These are phyloP conservation scores for Medicago lupulina DNA, from an alignment of 306 rosid genomes.

Conservation along the genomic window DNA sequence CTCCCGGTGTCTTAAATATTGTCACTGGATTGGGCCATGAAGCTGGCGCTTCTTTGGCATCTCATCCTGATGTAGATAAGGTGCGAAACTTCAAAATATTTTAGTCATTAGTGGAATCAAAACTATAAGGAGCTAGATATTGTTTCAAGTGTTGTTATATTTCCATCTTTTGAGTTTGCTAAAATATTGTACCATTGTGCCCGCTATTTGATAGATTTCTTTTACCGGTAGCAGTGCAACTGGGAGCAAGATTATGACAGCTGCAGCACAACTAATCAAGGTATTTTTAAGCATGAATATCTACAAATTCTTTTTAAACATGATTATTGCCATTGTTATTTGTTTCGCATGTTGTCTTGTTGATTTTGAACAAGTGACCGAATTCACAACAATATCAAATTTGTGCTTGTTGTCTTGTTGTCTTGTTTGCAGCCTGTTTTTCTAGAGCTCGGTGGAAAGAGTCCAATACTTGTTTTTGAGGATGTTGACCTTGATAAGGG, in stretches of 20 bases:
- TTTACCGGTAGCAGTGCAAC: conserved; percentile 92
- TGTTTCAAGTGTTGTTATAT: conserved; percentile 13
- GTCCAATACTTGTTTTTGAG: conserved; percentile 89
- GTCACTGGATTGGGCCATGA: conserved; percentile 91
- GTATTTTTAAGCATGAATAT: conserved; percentile 50
- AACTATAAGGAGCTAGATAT: conserved; percentile 15
- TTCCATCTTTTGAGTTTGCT: conserved; percentile 37
- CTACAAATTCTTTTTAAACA: not conserved
- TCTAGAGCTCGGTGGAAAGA: conserved; percentile 95
- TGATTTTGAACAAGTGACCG: too few relatives aligned
- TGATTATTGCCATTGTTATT: too few relatives aligned
- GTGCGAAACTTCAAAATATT: conserved; percentile 41
- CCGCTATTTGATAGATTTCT: conserved; percentile 69
- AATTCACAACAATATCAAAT: not conserved
- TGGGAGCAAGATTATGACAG: conserved; percentile 88
- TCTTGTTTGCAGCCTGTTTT: conserved; percentile 81
- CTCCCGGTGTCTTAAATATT: conserved; percentile 80
- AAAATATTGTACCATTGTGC: conserved; percentile 19
- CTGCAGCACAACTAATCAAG: conserved; percentile 87
- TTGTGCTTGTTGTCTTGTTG: too few relatives aligned
- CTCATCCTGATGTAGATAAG: conserved; percentile 96
- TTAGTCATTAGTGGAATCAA: conserved; percentile 9
- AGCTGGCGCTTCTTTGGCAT: conserved; percentile 95
- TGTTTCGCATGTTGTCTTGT: too few relatives aligned
- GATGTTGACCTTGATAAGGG: conserved; percentile 98